Evolutionary conservation across 139 green algal species (phyloP).

Genomic region (Tetratostichococcus sp.): DNA sequence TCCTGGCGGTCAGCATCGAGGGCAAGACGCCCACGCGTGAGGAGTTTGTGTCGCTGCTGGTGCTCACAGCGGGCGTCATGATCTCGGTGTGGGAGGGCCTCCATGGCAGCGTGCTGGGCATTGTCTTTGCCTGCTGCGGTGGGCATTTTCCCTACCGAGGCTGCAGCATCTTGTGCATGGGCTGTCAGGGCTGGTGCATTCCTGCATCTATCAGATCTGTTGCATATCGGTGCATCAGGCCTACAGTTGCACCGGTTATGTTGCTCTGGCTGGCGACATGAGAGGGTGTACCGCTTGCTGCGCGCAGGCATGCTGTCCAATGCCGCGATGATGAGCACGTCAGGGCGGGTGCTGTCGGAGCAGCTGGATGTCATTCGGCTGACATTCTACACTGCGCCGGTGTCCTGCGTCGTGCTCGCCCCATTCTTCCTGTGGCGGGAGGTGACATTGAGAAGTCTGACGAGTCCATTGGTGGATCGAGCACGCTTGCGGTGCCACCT

Average conservation of each 20-base stretch:
- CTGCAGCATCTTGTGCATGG: too few species aligned
- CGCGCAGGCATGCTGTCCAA: conserved; percentile 26
- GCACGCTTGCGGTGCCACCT: too few species aligned
- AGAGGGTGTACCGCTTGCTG: too few species aligned
- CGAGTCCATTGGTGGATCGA: too few species aligned
- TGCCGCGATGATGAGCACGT: conserved; percentile 56
- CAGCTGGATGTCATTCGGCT: conserved; percentile 69
- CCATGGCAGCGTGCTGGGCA: conserved; percentile 26
- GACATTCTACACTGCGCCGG: conserved; percentile 75
- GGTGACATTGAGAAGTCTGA: too few species aligned
- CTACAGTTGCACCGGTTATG: too few species aligned
- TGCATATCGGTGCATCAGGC: too few species aligned
- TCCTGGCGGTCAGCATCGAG: conserved; percentile 48
- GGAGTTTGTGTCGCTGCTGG: conserved; percentile 37
- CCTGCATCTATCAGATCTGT: not conserved
- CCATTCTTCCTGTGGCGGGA: conserved; percentile 45
- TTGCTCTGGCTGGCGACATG: too few species aligned
- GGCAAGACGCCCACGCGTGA: conserved; percentile 25
- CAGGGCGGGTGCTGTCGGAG: conserved; percentile 47
- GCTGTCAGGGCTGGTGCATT: not conserved
- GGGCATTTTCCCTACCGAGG: not conserved
- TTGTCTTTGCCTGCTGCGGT: conserved; percentile 36
- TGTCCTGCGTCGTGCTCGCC: conserved; percentile 42
- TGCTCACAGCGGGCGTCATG: conserved; percentile 55
- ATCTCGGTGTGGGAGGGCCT: conserved; percentile 48